These are phyloP conservation scores for Grosmannia penicillata DNA, from an alignment of 2,329 filamentous ascomycete species.

Conservation along the genomic window DNA sequence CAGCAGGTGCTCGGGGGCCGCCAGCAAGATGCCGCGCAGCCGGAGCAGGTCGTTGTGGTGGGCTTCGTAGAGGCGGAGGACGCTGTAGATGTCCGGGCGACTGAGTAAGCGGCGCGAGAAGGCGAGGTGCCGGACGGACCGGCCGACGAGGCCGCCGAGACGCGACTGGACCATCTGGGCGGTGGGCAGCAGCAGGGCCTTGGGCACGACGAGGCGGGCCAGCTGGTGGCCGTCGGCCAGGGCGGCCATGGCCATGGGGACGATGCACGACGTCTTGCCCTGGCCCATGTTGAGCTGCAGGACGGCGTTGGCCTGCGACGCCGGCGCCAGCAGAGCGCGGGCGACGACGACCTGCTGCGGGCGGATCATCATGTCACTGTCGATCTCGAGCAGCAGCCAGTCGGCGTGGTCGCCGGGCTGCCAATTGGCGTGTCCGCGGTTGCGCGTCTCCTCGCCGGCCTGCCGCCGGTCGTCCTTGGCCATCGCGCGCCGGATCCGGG, in stretches of 20 bases:
- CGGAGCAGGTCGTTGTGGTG: conserved; percentile 23
- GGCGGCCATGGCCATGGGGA: conserved; percentile 32
- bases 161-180: conserved; percentile 38
- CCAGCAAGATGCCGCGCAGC: conserved; percentile 37
- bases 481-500: conserved; percentile 23
- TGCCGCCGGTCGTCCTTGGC: conserved; percentile 13
- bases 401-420: conserved; percentile 36
- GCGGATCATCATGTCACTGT: conserved; percentile 47
- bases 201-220: conserved; percentile 39
- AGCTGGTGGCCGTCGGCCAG: conserved; percentile 31
- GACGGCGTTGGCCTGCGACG: conserved; percentile 38
- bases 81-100: conserved; percentile 12
- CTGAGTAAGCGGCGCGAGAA: conserved; percentile 38
- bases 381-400: conserved; percentile 53
- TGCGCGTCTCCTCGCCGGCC: conserved; percentile 26
- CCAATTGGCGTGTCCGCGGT: conserved; percentile 42
- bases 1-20: conserved; percentile 47
- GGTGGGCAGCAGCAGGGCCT: conserved; percentile 40
- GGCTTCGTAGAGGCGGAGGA: conserved; percentile 20
- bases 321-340: conserved; percentile 38
- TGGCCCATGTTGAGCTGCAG: conserved; percentile 55
- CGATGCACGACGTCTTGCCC: conserved; percentile 37
- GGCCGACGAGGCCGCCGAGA: conserved; percentile 37
- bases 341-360: conserved; percentile 48
- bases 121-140: conserved; percentile 38